These are phyloP conservation scores for Pseudozyma sp. DNA, from an alignment of 1,284 basidiomycete genomes.

Conservation along the genomic window DNA sequence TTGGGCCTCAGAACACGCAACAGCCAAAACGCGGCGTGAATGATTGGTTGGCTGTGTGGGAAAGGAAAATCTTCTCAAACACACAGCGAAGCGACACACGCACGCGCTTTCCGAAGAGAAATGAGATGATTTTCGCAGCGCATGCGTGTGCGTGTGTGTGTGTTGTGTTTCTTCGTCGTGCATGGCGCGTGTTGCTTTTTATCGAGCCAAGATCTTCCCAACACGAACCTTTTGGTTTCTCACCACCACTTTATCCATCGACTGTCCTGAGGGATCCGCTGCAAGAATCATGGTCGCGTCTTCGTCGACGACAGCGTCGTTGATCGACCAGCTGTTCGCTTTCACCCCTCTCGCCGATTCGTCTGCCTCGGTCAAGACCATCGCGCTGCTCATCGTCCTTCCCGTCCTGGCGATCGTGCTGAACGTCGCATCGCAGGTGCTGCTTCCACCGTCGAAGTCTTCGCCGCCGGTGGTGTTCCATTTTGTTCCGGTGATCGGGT, in stretches of 20 bases:
- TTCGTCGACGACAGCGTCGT: slow-evolving; percentile 13
- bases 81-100: slow-evolving; percentile 4
- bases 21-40: neutral
- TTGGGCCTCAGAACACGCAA: neutral
- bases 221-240: neutral
- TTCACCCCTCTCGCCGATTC: slow-evolving; percentile 32
- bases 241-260: slow-evolving; percentile 3
- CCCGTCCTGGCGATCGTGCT: slow-evolving; percentile 70
- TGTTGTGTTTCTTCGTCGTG: slow-evolving; percentile 1
- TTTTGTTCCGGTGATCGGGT: slow-evolving; percentile 80
- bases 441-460: slow-evolving; percentile 51
- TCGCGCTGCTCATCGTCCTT: slow-evolving; percentile 21
- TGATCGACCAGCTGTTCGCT: slow-evolving; percentile 36
- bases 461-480: slow-evolving; percentile 83
- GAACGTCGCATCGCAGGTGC: slow-evolving; percentile 73
- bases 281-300: slow-evolving; percentile 9
- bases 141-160: slow-evolving; percentile 1
- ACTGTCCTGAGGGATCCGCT: too few species aligned
- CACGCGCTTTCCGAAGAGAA: neutral
- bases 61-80: neutral
- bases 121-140: neutral
- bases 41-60: slow-evolving; percentile 5
- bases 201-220: too few species aligned
- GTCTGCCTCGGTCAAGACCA: slow-evolving; percentile 19
- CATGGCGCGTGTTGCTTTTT: neutral